Base-by-base conservation (phyloP, 2,329 filamentous ascomycete genomes). In the Cladophialophora carrionii region DNA sequence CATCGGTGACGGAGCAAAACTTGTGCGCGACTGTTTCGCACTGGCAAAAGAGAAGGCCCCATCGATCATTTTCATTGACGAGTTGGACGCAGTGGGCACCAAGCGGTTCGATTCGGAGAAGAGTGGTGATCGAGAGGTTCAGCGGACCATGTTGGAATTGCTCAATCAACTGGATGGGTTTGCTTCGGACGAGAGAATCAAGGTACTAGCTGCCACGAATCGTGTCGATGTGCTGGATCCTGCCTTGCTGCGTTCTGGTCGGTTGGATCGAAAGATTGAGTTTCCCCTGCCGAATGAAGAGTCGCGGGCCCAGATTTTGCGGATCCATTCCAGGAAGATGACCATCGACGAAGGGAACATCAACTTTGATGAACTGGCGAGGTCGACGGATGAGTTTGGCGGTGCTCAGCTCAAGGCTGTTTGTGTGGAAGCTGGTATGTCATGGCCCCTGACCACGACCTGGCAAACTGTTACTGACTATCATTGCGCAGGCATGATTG, bases 91-190 rank as follows among this genome's bases (percentile, higher is more conserved):
- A 64, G 90, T 99, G n/a, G 95, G 95, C 71, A 98, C 94, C 61
- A 98, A 98, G 82, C 94, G 95, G 75, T 99, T 99, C 82, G 95
- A 99, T 78, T 96, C 91, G 72, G 93, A 98, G 77, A 99, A 98
- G 85, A 95, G 90, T 66, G 95, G 95, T 80, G 95, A 99, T 78
- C 87, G 95, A 78, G 95, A 99, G 81, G 95, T 99, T 51, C 95
- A 99, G 81, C 88, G 95, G 77, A 99, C 95, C 64, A 99, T 99
- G 96, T 83, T 99, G 82, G 95, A 99, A 79, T 86, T 99, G 62
- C 89, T 99, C 70, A 99, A 99, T 81, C 95, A 99, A 82, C 88
- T 99, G 1, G 95, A 99, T 76, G 95, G 95, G 61, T 99, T 99
- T 76, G 96, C 95, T 0, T 96, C 92, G 6, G 93, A 97, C 76